Evolutionary conservation across 2,329 filamentous ascomycete genomes (phyloP).

Genomic region (Sporothrix variecibatus): DNA sequence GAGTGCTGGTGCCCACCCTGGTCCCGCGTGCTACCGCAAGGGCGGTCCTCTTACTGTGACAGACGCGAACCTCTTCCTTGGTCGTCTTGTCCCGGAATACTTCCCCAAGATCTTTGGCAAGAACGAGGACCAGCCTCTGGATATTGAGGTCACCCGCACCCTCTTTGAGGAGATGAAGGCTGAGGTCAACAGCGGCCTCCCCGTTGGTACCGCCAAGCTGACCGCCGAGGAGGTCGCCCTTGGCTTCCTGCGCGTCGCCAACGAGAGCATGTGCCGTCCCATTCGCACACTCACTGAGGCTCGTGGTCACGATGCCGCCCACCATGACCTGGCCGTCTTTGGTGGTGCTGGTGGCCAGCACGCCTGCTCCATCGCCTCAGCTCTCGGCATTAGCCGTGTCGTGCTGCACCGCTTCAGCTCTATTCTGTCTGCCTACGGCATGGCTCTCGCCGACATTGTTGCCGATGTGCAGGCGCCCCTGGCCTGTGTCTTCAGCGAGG

Average conservation of each 20-base stretch:
- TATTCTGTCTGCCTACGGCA: conserved; percentile 85
- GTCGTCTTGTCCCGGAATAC: conserved; percentile 56
- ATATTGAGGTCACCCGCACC: conserved; percentile 66
- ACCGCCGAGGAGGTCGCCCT: conserved; percentile 64
- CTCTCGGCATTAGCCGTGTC: conserved; percentile 80
- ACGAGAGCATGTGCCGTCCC: conserved; percentile 72
- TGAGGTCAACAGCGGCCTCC: conserved; percentile 67
- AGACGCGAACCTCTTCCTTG: conserved; percentile 67
- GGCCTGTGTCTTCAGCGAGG: conserved; percentile 60
- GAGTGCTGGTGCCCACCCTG: conserved; percentile 68
- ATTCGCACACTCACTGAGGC: conserved; percentile 90
- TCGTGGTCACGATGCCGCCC: conserved; percentile 87
- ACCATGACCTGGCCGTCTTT: conserved; percentile 87
- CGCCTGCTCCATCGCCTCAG: conserved; percentile 81
- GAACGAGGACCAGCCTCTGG: conserved; percentile 71
- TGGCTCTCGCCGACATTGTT: conserved; percentile 89
- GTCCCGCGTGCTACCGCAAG: conserved; percentile 70
- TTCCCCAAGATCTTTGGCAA: conserved; percentile 71
- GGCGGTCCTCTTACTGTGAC: conserved; percentile 46
- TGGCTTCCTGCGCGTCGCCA: conserved; percentile 66
- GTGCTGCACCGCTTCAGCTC: conserved; percentile 85
- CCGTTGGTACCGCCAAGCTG: conserved; percentile 44
- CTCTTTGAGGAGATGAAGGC: conserved; percentile 88
- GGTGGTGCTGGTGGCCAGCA: conserved; percentile 91
- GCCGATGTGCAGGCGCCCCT: conserved; percentile 82